Conservation (phyloP, 768 basidiomycete genomes). For the Scleroderma citrinum region DNA sequence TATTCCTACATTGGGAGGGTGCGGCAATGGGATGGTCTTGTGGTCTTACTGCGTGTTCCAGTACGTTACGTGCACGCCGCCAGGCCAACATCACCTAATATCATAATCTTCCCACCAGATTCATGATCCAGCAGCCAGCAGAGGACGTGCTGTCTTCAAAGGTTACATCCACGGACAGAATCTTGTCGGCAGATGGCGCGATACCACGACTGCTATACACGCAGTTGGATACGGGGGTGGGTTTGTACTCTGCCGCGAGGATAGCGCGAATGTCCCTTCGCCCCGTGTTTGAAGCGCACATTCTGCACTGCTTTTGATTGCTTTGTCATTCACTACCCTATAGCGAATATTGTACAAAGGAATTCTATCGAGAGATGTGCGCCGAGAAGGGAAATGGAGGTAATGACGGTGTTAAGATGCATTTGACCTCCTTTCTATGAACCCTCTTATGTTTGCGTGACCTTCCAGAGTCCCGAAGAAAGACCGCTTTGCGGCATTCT, state of each 20-base stretch:
- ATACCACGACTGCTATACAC: conserved; percentile 36
- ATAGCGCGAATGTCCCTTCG: conserved; percentile 13
- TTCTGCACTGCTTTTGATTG: background rate
- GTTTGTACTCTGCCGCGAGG: conserved; percentile 38
- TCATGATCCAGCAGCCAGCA: conserved; percentile 22
- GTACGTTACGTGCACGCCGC: conserved; percentile 26
- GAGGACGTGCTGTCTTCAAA: conserved; percentile 46
- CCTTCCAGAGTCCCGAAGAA: conserved; percentile 82
- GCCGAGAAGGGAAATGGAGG: background rate
- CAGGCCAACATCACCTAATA: background rate
- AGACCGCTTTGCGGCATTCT: conserved; percentile 63
- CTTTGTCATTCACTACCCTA: too few species aligned
- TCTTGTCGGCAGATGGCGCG: conserved; percentile 51
- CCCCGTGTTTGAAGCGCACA: conserved; percentile 1
- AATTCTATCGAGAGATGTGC: too few species aligned
- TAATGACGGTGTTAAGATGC: conserved; percentile 19
- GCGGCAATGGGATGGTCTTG: conserved; percentile 46
- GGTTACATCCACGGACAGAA: conserved; percentile 47
- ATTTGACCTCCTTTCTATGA: conserved; percentile 67
- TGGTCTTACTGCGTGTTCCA: conserved; percentile 40
- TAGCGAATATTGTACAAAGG: too few species aligned
- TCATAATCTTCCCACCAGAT: conserved; percentile 23
- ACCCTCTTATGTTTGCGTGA: conserved; percentile 70
- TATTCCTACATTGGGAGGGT: conserved; percentile 42
- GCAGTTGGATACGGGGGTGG: conserved; percentile 44